These are phyloP conservation scores for Linum tenue DNA, from an alignment of 345 rosid genomes.

Conservation along the genomic window DNA sequence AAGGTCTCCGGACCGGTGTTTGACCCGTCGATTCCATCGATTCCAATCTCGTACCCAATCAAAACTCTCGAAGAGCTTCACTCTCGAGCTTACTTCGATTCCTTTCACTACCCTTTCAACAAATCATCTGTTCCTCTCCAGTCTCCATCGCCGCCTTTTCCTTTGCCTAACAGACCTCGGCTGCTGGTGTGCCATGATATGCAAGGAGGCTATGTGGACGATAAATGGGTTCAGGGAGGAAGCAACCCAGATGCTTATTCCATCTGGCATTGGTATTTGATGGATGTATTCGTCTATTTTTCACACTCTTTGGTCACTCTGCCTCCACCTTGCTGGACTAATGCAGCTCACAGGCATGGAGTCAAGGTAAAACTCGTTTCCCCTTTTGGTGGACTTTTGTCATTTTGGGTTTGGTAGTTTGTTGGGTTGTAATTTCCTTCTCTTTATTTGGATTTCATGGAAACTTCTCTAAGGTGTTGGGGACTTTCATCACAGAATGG, in stretches of 20 bases:
- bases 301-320: constrained; percentile 67
- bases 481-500: constrained; percentile 85
- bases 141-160: constrained; percentile 9
- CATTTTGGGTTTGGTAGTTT: not conserved
- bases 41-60: constrained; percentile 68
- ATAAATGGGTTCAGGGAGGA: constrained; percentile 88
- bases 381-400: not conserved
- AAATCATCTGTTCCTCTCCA: constrained; percentile 46
- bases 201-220: constrained; percentile 67
- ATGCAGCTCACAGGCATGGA: constrained; percentile 82
- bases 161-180: constrained; percentile 41
- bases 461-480: constrained; percentile 42
- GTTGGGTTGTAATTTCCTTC: not conserved
- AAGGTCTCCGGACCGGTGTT: not conserved
- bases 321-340: constrained; percentile 93
- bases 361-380: constrained; percentile 41
- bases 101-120: constrained; percentile 78
- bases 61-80: constrained; percentile 49
- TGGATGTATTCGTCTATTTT: constrained; percentile 77
- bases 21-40: constrained; percentile 15
- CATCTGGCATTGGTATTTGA: constrained; percentile 88
- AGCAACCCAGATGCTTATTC: constrained; percentile 43
- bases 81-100: constrained; percentile 54
- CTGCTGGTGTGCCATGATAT: constrained; percentile 76
- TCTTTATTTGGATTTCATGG: not conserved